Conservation (phyloP, 352 stramenopile species). For the Globisporangium iwayamae region DNA sequence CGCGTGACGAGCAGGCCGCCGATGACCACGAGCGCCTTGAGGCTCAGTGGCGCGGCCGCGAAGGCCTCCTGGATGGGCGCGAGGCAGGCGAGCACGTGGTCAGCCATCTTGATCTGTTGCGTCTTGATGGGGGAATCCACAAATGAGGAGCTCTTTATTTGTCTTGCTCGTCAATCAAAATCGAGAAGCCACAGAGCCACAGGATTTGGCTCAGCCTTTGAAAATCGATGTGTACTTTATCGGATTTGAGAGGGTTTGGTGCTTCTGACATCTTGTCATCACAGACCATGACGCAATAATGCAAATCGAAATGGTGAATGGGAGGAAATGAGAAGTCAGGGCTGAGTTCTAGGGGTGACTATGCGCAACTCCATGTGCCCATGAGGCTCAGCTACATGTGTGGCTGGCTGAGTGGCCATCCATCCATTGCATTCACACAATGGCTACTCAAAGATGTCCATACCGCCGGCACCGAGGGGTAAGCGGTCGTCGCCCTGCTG, state of each 20-base stretch:
- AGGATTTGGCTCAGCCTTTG: neutral
- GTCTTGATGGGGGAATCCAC: neutral
- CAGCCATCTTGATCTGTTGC: neutral
- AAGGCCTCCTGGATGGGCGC: slow-evolving; percentile 30
- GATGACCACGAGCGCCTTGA: slow-evolving; percentile 43
- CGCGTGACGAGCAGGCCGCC: slow-evolving; percentile 50
- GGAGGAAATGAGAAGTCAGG: neutral
- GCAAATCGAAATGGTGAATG: neutral
- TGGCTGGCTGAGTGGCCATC: neutral
- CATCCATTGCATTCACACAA: neutral
- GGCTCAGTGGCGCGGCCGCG: slow-evolving; percentile 25
- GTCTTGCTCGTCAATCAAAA: slow-evolving; percentile 1
- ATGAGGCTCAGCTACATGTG: neutral
- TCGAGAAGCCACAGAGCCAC: neutral
- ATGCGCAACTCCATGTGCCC: neutral
- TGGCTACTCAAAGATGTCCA: slow-evolving; percentile 55
- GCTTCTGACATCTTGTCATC: neutral
- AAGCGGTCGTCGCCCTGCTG: slow-evolving; percentile 43
- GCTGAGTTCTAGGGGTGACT: neutral
- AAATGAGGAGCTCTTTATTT: slow-evolving; percentile 2
- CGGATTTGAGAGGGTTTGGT: neutral
- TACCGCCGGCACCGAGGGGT: slow-evolving; percentile 31
- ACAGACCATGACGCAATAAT: neutral
- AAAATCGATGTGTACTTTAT: neutral
- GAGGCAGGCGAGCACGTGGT: slow-evolving; percentile 18